Evolutionary conservation across 2,329 filamentous ascomycete genomes (phyloP).

Genomic region (Dactylellina sp.): DNA sequence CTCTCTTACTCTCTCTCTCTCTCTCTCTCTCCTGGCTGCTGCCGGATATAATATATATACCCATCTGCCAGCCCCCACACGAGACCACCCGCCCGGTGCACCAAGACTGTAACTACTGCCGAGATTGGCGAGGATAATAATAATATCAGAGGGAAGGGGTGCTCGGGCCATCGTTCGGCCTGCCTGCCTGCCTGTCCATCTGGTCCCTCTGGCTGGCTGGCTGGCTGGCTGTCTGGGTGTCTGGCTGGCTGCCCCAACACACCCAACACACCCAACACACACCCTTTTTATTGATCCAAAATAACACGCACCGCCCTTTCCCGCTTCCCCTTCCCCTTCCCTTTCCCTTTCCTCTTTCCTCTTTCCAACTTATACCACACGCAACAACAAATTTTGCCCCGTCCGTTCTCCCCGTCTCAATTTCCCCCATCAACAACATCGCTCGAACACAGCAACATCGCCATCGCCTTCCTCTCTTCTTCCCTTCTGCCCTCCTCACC

Average conservation of each 20-base stretch:
- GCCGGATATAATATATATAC: too few species aligned
- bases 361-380: slow-evolving; percentile 50
- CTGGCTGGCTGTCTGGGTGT: neutral
- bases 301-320: slow-evolving; percentile 1
- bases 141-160: too few species aligned
- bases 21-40: too few species aligned
- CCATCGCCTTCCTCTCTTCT: slow-evolving; percentile 9
- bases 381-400: slow-evolving; percentile 56
- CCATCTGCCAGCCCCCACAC: too few species aligned
- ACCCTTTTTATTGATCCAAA: neutral
- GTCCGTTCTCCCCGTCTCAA: neutral
- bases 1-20: too few species aligned
- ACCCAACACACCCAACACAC: neutral
- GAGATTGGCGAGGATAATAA: too few species aligned
- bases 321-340: slow-evolving; percentile 1
- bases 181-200: too few species aligned
- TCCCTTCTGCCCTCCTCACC: neutral
- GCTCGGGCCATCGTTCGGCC: too few species aligned
- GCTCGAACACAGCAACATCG: too few species aligned
- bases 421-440: slow-evolving; percentile 24
- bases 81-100: too few species aligned
- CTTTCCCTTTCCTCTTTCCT: slow-evolving; percentile 20
- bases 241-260: too few species aligned
- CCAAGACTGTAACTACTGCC: too few species aligned
- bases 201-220: neutral